phyloP scores from a whole-genome alignment of 2,329 filamentous ascomycete species.

The Ilyonectria sp. region DNA sequence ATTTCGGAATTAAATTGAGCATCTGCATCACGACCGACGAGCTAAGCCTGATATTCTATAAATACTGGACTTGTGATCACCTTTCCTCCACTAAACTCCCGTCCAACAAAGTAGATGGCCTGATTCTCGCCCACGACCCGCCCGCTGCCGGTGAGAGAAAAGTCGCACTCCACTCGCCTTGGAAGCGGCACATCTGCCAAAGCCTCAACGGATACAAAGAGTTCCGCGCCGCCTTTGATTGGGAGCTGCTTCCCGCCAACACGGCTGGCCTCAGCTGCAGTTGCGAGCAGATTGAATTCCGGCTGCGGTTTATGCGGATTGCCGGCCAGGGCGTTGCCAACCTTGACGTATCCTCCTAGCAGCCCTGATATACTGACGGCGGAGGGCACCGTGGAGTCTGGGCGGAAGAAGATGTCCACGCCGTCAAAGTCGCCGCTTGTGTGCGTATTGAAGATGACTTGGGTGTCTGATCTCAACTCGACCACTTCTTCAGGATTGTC shows the following conservation, averaged over 20 bases:
- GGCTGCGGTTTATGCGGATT: constrained; percentile 50
- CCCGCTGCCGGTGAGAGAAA: constrained; percentile 10
- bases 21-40: background rate
- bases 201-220: constrained; percentile 44
- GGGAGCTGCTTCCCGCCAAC: constrained; percentile 36
- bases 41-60: background rate
- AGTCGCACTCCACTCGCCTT: constrained; percentile 37
- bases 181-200: constrained; percentile 42
- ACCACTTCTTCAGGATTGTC: constrained; percentile 44
- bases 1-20: background rate
- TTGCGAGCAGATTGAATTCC: constrained; percentile 34
- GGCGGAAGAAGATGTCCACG: constrained; percentile 41
- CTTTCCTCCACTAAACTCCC: constrained; percentile 12
- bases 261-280: constrained; percentile 21
- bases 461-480: constrained; percentile 22
- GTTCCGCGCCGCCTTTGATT: constrained; percentile 45
- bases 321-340: constrained; percentile 46
- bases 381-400: constrained; percentile 9
- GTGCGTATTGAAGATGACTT: constrained; percentile 44
- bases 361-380: constrained; percentile 42
- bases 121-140: background rate
- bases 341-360: constrained; percentile 51
- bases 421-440: constrained; percentile 52
- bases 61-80: constrained; percentile 19
- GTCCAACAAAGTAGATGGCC: constrained; percentile 20